phyloP scores from a whole-genome alignment of 345 rosid genomes.

The Stellera chamaejasme region DNA sequence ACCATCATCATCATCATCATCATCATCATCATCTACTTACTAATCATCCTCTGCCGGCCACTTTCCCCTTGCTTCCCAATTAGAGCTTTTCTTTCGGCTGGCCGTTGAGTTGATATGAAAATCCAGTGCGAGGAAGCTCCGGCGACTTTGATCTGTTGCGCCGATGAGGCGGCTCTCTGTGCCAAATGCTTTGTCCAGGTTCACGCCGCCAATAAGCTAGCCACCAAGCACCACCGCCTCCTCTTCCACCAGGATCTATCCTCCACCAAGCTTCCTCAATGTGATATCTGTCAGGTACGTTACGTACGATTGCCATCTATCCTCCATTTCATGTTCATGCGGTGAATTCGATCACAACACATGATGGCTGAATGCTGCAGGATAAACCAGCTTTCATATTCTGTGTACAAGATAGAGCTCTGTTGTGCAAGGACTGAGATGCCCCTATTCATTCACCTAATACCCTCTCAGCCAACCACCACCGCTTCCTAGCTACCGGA shows the following conservation, averaged over 20 bases:
- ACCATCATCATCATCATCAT: no score
- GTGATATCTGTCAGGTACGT: slow-evolving; percentile 74
- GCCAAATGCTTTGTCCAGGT: slow-evolving; percentile 63
- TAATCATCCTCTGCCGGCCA: no score
- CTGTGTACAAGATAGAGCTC: slow-evolving; percentile 89
- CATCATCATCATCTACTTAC: no score
- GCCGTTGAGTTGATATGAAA: slow-evolving; percentile 37
- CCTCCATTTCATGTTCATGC: not conserved
- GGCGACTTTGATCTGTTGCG: slow-evolving; percentile 81
- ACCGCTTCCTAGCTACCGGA: slow-evolving; percentile 77
- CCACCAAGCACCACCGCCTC: slow-evolving; percentile 85
- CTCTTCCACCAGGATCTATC: slow-evolving; percentile 49
- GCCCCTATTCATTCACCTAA: slow-evolving; percentile 61
- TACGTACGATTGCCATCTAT: no score
- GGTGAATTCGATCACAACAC: not conserved
- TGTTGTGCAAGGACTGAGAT: slow-evolving; percentile 74
- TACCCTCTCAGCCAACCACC: slow-evolving; percentile 73
- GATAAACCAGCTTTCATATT: slow-evolving; percentile 86
- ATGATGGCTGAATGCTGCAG: slow-evolving; percentile 21
- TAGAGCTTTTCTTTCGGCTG: no score
- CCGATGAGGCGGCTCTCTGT: slow-evolving; percentile 85
- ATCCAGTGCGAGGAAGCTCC: slow-evolving; percentile 90
- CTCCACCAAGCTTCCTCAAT: slow-evolving; percentile 62
- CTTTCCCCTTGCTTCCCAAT: no score
- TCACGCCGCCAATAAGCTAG: slow-evolving; percentile 83